Evolutionary conservation across 2,329 filamentous ascomycete species (phyloP), one percentile per base, ranked within the genome.

Genomic region (Ilyonectria mors-panacis): DNA sequence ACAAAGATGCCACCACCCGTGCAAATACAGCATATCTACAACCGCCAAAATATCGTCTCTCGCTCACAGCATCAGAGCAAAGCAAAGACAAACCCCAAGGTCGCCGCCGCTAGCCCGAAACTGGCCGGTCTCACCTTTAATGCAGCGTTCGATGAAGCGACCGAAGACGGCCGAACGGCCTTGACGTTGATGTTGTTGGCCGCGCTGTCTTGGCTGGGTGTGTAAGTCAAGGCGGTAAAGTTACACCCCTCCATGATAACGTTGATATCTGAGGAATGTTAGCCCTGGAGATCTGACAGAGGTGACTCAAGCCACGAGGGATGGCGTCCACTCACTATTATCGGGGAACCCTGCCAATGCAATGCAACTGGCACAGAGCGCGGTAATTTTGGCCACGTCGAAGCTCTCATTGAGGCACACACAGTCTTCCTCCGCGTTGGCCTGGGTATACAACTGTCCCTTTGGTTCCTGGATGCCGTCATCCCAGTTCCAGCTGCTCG

Each of bases 381-480:
- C 80, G 6, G 80, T 78, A n/a, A 84, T 68, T 42, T 73, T 67
- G 37, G 78, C 73, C 13, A 84, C 82, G 51, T 84, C 75, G 58
- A 84, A 83, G 69, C 82, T 83, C 59, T 73, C 70, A 58, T 83
- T 83, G 8, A 68, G 57, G 57, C 82, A 84, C 4, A 82, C 78
- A 58, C 82, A 84, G 15, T 76, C 67, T 58, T 75, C 71, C 63
- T 84, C 82, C 1, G 75, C 75, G 17, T 73, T 73, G 59, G 66
- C 70, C 4, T 71, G 51, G 4, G 70, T 61, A 21, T 70, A 65
- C n/a, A 69, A 17, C 39, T 72, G 66, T 1, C 68, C 69, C 8
- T 65, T 65, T 58, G 69, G 73, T 12, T 69, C 23, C 55, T 55
- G 56, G 61, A 57, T 54, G 28, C 65, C 66, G 30, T 35, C 55